Evolutionary conservation across 2,329 filamentous ascomycete species (phyloP).

Genomic region (Tolypocladium amazonense): DNA sequence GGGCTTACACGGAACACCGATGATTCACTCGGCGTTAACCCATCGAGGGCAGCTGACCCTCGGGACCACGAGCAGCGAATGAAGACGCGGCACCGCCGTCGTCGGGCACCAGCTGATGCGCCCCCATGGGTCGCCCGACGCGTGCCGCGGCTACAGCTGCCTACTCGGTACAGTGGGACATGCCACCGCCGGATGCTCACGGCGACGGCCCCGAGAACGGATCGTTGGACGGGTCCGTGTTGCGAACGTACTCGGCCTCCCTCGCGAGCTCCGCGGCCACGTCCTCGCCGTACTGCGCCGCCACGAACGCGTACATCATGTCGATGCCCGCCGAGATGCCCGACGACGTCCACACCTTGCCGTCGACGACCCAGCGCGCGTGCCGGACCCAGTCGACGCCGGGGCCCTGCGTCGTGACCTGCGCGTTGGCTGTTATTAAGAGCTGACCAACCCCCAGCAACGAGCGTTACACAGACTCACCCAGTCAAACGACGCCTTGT

Average conservation of each 20-base stretch:
- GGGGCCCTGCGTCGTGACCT: slow-evolving; percentile 27
- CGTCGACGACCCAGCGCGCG: slow-evolving; percentile 51
- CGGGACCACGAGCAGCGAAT: neutral
- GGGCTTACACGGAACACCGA: neutral
- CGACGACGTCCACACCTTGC: slow-evolving; percentile 50
- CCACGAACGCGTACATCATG: slow-evolving; percentile 23
- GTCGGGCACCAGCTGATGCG: neutral
- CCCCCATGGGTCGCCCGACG: neutral
- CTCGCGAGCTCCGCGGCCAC: slow-evolving; percentile 36
- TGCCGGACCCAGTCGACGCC: slow-evolving; percentile 42
- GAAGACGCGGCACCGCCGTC: neutral
- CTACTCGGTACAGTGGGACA: neutral
- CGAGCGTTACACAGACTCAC: slow-evolving; percentile 7
- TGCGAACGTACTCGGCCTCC: slow-evolving; percentile 47
- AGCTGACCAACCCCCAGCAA: no score
- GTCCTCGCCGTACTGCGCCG: slow-evolving; percentile 35
- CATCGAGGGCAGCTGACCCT: neutral
- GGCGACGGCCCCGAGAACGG: slow-evolving; percentile 33
- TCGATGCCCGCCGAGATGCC: slow-evolving; percentile 39
- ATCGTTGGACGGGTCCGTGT: slow-evolving; percentile 37
- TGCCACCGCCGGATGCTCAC: neutral
- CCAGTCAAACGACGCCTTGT: slow-evolving; percentile 41
- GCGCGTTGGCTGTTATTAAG: neutral
- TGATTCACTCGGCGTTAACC: slow-evolving; percentile 1
- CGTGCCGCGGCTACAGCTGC: neutral